Percentiles rank a stretch among this genome's conserved stretches.
phyloP scores from a whole-genome alignment of 2,329 filamentous ascomycete species.

The Colletotrichum cereale region DNA sequence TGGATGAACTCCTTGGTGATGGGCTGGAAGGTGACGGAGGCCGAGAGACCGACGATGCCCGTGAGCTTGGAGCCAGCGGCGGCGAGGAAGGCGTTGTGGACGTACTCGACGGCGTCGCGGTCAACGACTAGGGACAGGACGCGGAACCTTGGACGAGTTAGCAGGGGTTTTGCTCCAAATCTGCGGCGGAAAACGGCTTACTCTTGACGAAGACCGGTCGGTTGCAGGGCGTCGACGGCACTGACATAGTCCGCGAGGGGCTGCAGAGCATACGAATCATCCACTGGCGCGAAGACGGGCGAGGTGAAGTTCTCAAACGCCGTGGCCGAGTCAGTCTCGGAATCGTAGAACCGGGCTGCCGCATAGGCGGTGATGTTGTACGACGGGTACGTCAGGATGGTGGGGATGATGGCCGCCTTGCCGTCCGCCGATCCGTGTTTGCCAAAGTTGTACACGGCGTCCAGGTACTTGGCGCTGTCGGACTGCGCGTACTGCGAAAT shows the following conservation, averaged over 20 bases:
- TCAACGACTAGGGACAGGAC: constrained; percentile 38
- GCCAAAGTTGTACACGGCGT: constrained; percentile 42
- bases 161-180: background rate
- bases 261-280: constrained; percentile 33
- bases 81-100: constrained; percentile 34
- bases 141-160: constrained; percentile 35
- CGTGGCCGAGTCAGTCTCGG: constrained; percentile 18
- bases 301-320: constrained; percentile 41
- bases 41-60: constrained; percentile 24
- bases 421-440: constrained; percentile 34
- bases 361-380: constrained; percentile 38
- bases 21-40: constrained; percentile 41
- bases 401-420: constrained; percentile 42
- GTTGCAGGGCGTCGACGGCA: constrained; percentile 38
- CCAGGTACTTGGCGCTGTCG: constrained; percentile 35
- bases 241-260: constrained; percentile 36
- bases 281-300: constrained; percentile 34
- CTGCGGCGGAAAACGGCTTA: background rate
- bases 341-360: constrained; percentile 39
- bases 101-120: constrained; percentile 35
- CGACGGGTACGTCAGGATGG: constrained; percentile 38
- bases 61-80: constrained; percentile 27
- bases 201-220: constrained; percentile 40
- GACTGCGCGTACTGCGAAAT: constrained; percentile 33
- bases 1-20: constrained; percentile 38